These are phyloP conservation scores for Gossypium schwendimanii DNA, from an alignment of 441 rosid species.

Conservation along the genomic window DNA sequence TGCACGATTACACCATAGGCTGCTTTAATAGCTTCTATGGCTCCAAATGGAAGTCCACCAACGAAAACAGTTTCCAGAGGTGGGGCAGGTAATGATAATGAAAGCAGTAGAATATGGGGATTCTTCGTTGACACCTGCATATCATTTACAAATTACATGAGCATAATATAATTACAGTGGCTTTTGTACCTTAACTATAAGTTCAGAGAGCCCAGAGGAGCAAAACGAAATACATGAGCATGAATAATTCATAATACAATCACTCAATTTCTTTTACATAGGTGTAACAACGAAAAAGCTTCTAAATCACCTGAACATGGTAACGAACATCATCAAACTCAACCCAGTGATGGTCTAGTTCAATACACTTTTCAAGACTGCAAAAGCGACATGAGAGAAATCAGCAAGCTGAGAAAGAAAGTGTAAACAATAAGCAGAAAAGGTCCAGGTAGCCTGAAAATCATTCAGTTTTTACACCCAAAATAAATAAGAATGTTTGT, in stretches of 20 bases:
- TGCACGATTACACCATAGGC: slow-evolving; percentile 66
- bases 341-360: slow-evolving; percentile 81
- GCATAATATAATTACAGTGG: neutral
- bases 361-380: slow-evolving; percentile 84
- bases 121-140: slow-evolving; percentile 76
- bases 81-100: slow-evolving; percentile 80
- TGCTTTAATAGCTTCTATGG: slow-evolving; percentile 83
- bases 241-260: neutral
- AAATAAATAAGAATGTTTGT: neutral
- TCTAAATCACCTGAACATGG: slow-evolving; percentile 67
- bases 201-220: neutral
- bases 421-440: neutral
- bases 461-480: neutral
- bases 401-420: slow-evolving; percentile 1
- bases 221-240: neutral
- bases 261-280: neutral
- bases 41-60: slow-evolving; percentile 86
- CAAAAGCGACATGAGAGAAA: slow-evolving; percentile 15
- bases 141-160: slow-evolving; percentile 8
- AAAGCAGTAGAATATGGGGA: slow-evolving; percentile 54
- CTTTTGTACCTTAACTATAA: neutral
- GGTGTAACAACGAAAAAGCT: neutral
- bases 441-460: neutral
- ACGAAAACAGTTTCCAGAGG: slow-evolving; percentile 69
- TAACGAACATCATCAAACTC: slow-evolving; percentile 90